Base-by-base conservation (phyloP, 140 eudicot species). In the Erigeron philadelphicus region DNA sequence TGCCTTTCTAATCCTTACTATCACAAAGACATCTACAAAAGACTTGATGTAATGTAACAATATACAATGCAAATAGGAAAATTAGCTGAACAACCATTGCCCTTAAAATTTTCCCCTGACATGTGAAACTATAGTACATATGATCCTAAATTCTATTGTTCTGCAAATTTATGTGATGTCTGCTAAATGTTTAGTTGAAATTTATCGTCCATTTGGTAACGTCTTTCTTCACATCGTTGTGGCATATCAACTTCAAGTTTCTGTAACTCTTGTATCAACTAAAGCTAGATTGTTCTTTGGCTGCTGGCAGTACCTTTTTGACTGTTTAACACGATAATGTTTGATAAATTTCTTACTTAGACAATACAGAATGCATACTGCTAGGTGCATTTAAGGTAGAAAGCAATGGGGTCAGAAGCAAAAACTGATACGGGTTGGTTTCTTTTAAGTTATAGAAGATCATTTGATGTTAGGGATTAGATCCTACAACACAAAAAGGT, bases 161-260 rank as follows among this genome's bases (percentile, higher is more conserved):
- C 5, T 31, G 2, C 4, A 31, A 31, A 2, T 31, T 31, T 31
- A 2, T 31, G 38, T 31, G 38, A 2, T 31, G 4, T 31, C 38
- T 31, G 38, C 5, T 1, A 31, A 31, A 31, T 2, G 38, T 50
- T 49, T 12, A 48, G 17, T 48, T 48, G 54, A 48, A 2, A 3
- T 11, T 48, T 13, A 12, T 31, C 1, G 3, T 48, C 54, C 17
- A 40, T 72, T 72, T 61, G 62, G 43, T 72, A 47, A 46, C 16
- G 7, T 53, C 50, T n/a, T 73, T 52, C 47, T 41, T 53, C 11
- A 19, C 31, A 50, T 60, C 47, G 6, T 35, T 13, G 25, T 68
- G 73, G 42, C 65, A 40, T 31, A 31, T 31, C 16, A 55, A 69
- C 65, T 55, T 38, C 21, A 40, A 16, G 1, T 38, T 69, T 69